Evolutionary conservation across 2,329 filamentous ascomycete genomes (phyloP).

Genomic region (Diaporthe eres): DNA sequence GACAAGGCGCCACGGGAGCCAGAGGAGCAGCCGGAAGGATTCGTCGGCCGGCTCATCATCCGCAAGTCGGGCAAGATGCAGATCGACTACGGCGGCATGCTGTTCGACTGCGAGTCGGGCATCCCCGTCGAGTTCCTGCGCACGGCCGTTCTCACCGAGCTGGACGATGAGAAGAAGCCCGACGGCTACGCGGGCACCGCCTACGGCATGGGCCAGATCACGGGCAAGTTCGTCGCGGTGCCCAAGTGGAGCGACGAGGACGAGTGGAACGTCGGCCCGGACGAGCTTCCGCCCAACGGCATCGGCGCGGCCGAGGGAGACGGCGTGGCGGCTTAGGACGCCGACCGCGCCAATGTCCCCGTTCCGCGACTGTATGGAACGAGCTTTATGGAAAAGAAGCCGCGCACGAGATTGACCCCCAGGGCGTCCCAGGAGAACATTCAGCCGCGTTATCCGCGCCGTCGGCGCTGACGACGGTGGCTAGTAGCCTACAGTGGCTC

Average conservation of each 20-base stretch:
- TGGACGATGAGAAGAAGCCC: conserved; percentile 65
- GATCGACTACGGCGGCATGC: conserved; percentile 73
- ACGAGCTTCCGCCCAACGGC: conserved; percentile 48
- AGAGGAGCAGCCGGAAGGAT: conserved; percentile 63
- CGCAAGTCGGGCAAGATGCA: conserved; percentile 74
- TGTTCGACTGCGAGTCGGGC: conserved; percentile 67
- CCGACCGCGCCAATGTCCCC: neutral
- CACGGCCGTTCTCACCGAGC: conserved; percentile 71
- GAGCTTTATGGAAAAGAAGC: neutral
- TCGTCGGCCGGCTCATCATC: conserved; percentile 71
- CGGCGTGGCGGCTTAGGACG: conserved; percentile 9
- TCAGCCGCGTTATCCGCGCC: neutral
- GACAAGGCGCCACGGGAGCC: conserved; percentile 49
- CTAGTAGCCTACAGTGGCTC: neutral
- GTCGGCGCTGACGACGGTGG: neutral
- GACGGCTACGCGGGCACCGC: conserved; percentile 63
- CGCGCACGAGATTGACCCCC: neutral
- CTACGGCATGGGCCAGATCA: conserved; percentile 74
- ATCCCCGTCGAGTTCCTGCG: conserved; percentile 68
- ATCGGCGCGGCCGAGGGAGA: conserved; percentile 35
- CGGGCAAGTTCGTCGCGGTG: conserved; percentile 73
- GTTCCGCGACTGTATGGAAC: no score
- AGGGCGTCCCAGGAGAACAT: neutral
- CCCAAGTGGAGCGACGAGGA: conserved; percentile 71
- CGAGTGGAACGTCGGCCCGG: conserved; percentile 64